Percentiles rank a stretch among this genome's conserved stretches.
Evolutionary conservation across 2,329 filamentous ascomycete species (phyloP).

Genomic region (Pseudogymnoascus sp.): DNA sequence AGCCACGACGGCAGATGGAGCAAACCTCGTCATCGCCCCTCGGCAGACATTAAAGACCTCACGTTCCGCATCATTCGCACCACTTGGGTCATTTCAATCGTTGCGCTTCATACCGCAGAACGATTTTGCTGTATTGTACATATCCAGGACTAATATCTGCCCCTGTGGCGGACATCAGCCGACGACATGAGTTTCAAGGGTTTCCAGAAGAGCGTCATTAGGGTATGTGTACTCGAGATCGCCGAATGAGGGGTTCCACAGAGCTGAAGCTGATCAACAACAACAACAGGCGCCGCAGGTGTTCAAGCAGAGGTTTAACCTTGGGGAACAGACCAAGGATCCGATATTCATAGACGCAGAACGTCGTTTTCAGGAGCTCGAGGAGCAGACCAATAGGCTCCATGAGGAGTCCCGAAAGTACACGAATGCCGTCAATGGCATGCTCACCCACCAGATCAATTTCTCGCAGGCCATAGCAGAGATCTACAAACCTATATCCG

Average conservation of each 20-base stretch:
- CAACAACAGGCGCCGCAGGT: conserved; percentile 69
- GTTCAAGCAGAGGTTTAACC: conserved; percentile 86
- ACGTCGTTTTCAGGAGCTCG: conserved; percentile 85
- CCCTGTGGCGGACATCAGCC: conserved; percentile 10
- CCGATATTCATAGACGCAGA: conserved; percentile 91
- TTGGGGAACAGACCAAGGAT: conserved; percentile 93
- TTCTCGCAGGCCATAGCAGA: conserved; percentile 95
- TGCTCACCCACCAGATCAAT: conserved; percentile 95
- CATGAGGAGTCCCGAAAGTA: conserved; percentile 98
- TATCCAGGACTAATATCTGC: background rate
- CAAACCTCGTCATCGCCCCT: conserved; percentile 23
- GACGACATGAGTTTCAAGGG: conserved; percentile 88
- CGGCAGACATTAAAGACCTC: background rate
- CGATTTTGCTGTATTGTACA: conserved; percentile 2
- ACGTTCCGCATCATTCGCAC: background rate
- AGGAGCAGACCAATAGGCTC: conserved; percentile 90
- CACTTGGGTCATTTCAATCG: background rate
- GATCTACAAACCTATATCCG: conserved; percentile 97
- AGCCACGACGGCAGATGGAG: conserved; percentile 19
- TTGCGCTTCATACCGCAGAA: background rate
- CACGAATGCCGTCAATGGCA: conserved; percentile 94
- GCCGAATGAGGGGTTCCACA: background rate
- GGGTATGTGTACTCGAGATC: conserved; percentile 50
- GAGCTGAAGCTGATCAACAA: conserved; percentile 19
- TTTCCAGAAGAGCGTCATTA: conserved; percentile 79